A percentile compares a stretch with the other conserved stretches of the same genome.
phyloP scores from a whole-genome alignment of 139 green algal species.

The Closterium sp. region DNA sequence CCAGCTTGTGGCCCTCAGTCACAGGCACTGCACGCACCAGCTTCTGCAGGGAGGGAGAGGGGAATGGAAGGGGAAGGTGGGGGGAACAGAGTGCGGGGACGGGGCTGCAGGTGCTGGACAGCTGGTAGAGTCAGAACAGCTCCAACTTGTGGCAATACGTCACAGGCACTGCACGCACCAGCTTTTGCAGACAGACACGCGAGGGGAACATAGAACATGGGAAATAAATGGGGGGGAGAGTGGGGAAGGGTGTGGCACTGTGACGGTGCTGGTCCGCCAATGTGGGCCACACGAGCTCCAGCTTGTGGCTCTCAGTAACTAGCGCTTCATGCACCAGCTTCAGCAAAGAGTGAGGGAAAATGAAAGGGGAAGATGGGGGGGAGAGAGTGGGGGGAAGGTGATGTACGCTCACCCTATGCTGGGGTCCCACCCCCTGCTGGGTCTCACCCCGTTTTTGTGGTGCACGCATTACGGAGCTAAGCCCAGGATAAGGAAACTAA shows the following conservation, averaged over 20 bases:
- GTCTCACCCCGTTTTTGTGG: too few relatives aligned
- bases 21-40: conserved; percentile 68
- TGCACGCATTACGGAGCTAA: too few relatives aligned
- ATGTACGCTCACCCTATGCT: too few relatives aligned
- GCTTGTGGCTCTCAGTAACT: conserved; percentile 66
- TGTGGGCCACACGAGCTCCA: conserved; percentile 74
- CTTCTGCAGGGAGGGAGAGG: conserved; percentile 15
- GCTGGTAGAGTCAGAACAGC: conserved; percentile 64
- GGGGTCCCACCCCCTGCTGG: too few relatives aligned
- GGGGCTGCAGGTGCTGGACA: too few relatives aligned
- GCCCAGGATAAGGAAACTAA: too few relatives aligned
- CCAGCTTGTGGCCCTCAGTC: conserved; percentile 71
- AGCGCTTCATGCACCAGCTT: conserved; percentile 63
- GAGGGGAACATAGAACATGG: not conserved
- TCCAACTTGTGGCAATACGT: conserved; percentile 73
- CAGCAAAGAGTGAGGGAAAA: not conserved
- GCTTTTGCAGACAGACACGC: not conserved
- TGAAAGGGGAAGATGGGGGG: not conserved
- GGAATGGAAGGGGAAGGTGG: not conserved
- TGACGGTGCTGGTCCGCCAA: too few relatives aligned
- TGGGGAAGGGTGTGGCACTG: too few relatives aligned
- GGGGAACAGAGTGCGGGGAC: not conserved
- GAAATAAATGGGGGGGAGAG: not conserved
- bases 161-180: conserved; percentile 66
- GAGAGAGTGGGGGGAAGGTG: not conserved